These are phyloP conservation scores for Calonectria honghensis DNA, from an alignment of 2,329 filamentous ascomycete species.

Conservation along the genomic window DNA sequence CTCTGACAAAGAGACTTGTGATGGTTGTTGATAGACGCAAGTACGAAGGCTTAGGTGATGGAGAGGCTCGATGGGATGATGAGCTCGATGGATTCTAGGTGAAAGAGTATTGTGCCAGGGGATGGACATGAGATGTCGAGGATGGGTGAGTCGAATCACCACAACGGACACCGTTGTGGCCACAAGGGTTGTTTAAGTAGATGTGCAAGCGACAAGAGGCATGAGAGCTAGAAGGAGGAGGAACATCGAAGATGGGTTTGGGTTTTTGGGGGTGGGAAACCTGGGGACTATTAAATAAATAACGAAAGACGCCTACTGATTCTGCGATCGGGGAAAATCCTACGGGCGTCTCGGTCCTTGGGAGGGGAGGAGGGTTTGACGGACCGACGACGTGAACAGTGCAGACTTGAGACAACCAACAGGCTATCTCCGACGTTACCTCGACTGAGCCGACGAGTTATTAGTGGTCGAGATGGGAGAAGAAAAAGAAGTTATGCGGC, in stretches of 20 bases:
- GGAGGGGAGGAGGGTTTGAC: not conserved
- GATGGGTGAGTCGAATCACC: not conserved
- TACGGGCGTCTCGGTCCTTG: conserved; percentile 5
- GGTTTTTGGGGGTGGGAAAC: not conserved
- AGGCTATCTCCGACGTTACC: not conserved
- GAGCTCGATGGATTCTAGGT: too few relatives aligned
- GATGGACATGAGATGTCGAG: not conserved
- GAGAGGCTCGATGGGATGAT: not conserved
- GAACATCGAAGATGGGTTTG: not conserved
- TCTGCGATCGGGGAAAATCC: not conserved
- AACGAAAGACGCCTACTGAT: conserved; percentile 6
- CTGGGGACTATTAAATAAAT: not conserved
- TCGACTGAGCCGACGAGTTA: conserved; percentile 6
- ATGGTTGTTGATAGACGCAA: not conserved
- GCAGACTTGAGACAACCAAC: not conserved
- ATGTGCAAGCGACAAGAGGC: not conserved
- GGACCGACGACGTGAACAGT: not conserved
- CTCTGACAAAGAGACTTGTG: not conserved
- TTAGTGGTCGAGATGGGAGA: not conserved
- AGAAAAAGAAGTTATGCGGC: too few relatives aligned
- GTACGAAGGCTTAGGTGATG: not conserved
- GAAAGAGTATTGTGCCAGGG: not conserved
- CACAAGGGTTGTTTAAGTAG: not conserved
- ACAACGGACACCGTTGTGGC: not conserved
- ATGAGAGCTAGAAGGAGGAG: not conserved